These are phyloP conservation scores for Phytophthora boehmeriae DNA, from an alignment of 352 stramenopile species.

Conservation along the genomic window DNA sequence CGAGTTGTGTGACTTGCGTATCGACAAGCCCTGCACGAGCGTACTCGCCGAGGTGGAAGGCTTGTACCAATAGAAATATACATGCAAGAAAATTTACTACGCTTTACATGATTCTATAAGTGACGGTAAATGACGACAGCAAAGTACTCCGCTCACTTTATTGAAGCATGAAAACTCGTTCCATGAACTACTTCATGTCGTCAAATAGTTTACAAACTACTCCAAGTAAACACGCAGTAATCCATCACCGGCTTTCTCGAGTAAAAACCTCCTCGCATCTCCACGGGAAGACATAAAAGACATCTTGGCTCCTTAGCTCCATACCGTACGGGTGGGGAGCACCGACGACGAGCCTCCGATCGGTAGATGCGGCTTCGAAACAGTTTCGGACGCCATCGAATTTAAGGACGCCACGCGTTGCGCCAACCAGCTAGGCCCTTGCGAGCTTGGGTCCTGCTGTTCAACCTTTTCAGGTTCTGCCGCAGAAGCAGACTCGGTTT, in stretches of 20 bases:
- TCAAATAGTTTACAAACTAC: conserved; percentile 39
- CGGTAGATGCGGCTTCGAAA: conserved; percentile 29
- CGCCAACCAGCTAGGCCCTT: conserved; percentile 29
- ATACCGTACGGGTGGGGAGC: conserved; percentile 59
- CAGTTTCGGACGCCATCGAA: conserved; percentile 17
- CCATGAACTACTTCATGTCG: conserved; percentile 23
- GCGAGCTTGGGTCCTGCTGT: conserved; percentile 28
- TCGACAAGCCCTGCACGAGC: conserved; percentile 63
- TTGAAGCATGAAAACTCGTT: conserved; percentile 23
- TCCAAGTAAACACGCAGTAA: conserved; percentile 25
- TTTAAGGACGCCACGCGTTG: conserved; percentile 39
- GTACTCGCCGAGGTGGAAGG: conserved; percentile 53
- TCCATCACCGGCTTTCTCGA: conserved; percentile 2
- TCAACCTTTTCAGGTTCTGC: conserved; percentile 18
- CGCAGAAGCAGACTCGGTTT: conserved; percentile 10
- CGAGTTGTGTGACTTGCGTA: conserved; percentile 72
- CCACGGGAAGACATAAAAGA: conserved; percentile 14
- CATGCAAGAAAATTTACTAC: conserved; percentile 7
- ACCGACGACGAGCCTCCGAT: conserved; percentile 28
- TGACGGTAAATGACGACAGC: conserved; percentile 15
- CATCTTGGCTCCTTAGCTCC: conserved; percentile 58
- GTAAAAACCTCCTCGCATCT: conserved; percentile 5
- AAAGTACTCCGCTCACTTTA: conserved; percentile 23
- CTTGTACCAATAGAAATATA: conserved; percentile 27
- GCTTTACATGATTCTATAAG: neutral